Conservation (phyloP, 2,329 filamentous ascomycete species). For the Sordariomycetes sp. region DNA sequence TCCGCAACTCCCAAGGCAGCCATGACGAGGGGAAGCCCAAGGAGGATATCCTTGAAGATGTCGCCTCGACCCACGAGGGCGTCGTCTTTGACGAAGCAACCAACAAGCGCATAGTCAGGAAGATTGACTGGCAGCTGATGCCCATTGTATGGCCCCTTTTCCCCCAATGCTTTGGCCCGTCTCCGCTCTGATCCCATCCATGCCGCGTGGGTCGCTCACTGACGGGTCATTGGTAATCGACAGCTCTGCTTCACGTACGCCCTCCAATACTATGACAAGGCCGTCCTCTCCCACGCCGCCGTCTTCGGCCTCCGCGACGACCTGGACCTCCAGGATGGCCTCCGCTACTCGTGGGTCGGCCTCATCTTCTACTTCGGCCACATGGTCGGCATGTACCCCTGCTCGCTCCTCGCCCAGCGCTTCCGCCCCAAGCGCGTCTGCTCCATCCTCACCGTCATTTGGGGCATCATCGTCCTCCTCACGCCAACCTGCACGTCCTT, state of each 20-base stretch:
- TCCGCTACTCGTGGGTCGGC: slow-evolving; percentile 24
- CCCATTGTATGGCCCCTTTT: slow-evolving; percentile 4
- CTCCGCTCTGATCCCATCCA: not conserved
- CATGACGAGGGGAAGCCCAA: not conserved
- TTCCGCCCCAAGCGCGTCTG: slow-evolving; percentile 9
- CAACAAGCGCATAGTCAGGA: slow-evolving; percentile 17
- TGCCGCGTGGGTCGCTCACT: not conserved
- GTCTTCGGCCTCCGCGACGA: slow-evolving; percentile 24
- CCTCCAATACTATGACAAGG: slow-evolving; percentile 10
- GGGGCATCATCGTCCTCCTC: slow-evolving; percentile 23
- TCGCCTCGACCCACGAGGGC: not conserved
- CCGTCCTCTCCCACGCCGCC: slow-evolving; percentile 18
- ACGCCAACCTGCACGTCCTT: slow-evolving; percentile 27
- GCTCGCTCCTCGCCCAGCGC: slow-evolving; percentile 16
- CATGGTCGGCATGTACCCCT: slow-evolving; percentile 19
- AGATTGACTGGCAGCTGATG: slow-evolving; percentile 11
- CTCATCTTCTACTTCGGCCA: slow-evolving; percentile 27
- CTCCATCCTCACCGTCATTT: slow-evolving; percentile 1
- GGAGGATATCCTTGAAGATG: not conserved
- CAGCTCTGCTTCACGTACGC: slow-evolving; percentile 11
- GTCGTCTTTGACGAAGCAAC: slow-evolving; percentile 1
- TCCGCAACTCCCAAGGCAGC: not conserved
- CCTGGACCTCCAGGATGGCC: slow-evolving; percentile 15
- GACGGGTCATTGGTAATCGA: not conserved
- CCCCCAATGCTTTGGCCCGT: not conserved